These are phyloP conservation scores for Monosporascus sp. DNA, from an alignment of 2,329 filamentous ascomycete genomes.

Conservation along the genomic window DNA sequence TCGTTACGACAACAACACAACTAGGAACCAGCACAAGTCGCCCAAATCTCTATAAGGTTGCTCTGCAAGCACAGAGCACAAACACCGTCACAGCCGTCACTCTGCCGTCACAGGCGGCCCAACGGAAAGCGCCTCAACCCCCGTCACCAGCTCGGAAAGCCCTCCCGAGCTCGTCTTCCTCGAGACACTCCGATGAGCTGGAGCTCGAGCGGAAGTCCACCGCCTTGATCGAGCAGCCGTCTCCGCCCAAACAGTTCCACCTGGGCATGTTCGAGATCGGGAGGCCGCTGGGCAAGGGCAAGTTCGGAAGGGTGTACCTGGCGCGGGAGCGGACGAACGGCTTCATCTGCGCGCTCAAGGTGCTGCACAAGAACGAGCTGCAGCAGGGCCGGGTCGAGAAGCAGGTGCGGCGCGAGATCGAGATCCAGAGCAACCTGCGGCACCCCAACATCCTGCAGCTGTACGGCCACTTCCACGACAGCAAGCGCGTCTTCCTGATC, in stretches of 20 bases:
- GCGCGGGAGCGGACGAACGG: slow-evolving; percentile 72
- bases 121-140: slow-evolving; percentile 41
- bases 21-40: slow-evolving; percentile 53
- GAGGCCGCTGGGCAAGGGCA: slow-evolving; percentile 78
- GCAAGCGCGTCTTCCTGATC: slow-evolving; percentile 81
- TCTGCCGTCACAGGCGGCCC: slow-evolving; percentile 60
- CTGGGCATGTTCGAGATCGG: slow-evolving; percentile 94
- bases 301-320: slow-evolving; percentile 82
- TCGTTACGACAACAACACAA: slow-evolving; percentile 37
- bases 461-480: slow-evolving; percentile 85
- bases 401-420: slow-evolving; percentile 81
- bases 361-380: slow-evolving; percentile 78
- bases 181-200: slow-evolving; percentile 38
- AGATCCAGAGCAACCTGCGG: slow-evolving; percentile 81
- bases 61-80: slow-evolving; percentile 71
- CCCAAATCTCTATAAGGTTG: slow-evolving; percentile 80
- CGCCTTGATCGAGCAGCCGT: slow-evolving; percentile 51
- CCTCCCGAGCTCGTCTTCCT: slow-evolving; percentile 29
- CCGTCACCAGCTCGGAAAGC: slow-evolving; percentile 50
- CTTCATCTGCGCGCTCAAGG: slow-evolving; percentile 83
- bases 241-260: slow-evolving; percentile 63
- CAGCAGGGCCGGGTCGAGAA: slow-evolving; percentile 75
- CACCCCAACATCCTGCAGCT: slow-evolving; percentile 81
- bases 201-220: slow-evolving; percentile 45
- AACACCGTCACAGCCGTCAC: slow-evolving; percentile 59